Evolutionary conservation across 805 yeast species (phyloP), one percentile per base, ranked within the genome.

Genomic region (Yarrowia yakushimensis): DNA sequence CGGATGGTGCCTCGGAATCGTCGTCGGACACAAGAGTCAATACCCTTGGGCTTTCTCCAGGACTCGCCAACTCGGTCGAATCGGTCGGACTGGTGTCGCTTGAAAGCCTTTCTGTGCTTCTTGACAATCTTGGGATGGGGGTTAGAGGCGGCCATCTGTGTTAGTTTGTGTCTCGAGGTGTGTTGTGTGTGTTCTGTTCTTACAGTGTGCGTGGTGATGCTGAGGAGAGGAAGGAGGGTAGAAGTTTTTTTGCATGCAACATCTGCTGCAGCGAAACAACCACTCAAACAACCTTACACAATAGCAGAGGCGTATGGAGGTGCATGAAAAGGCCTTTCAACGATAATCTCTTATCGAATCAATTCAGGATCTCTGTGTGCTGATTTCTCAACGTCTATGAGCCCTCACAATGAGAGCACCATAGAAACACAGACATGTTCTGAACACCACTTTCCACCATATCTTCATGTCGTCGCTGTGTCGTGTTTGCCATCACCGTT

Each of bases 1-100:
- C 92, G 85, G 79, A 94, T 90, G 82, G 93, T 88, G 78, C 99
- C 99, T 87, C 97, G 90, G 96, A 94, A 94, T 68, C 80, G 76
- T 86, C 99, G 93, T 86, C 99, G 94, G 80, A 96, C 97, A 84
- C 90, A 86, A 73, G 98, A 92, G 86, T 94, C 99, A 79, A 94
- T 94, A 94, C 99, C 99, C 90, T 94, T 94, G 84, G 96, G 99
- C 85, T 94, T 93, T 90, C 99, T 94, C 99, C 99, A 96, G 87
- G 86, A 87, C 83, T 90, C 97, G 77, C 90, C 83, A 74, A 94
- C 97, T 84, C 99, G 92, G 86, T 86, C 87, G 84, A 91, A 93
- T 84, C 97, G 90, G 88, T 94, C 99, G 81, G 97, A 91, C 86
- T 94, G 99, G 82, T 93, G 98, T 85, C 99, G 91, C 93, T 92